Percentiles rank a stretch among this genome's conserved stretches.
Evolutionary conservation across 2,329 filamentous ascomycete genomes (phyloP).

Genomic region (Pseudocercospora ulei): DNA sequence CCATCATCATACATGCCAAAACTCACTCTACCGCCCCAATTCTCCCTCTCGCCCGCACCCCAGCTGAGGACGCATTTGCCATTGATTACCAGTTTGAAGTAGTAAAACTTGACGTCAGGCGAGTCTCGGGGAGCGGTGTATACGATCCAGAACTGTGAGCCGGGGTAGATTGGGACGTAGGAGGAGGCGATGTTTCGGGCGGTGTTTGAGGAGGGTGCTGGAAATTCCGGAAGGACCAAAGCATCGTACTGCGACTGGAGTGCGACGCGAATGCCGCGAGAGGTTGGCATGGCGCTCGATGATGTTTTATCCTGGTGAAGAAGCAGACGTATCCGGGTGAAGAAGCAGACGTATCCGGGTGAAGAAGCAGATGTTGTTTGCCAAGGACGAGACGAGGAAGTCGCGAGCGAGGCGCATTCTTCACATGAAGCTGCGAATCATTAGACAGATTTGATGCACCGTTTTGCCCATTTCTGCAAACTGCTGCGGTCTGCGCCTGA

Average conservation of each 20-base stretch:
- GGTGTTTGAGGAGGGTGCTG: constrained; percentile 20
- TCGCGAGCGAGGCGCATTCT: too few species aligned
- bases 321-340: too few species aligned
- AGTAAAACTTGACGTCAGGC: constrained; percentile 28
- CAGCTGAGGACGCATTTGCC: constrained; percentile 38
- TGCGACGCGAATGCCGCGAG: constrained; percentile 35
- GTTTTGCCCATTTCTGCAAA: too few species aligned
- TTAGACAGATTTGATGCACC: too few species aligned
- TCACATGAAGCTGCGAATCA: too few species aligned
- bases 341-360: too few species aligned
- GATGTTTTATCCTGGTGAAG: too few species aligned
- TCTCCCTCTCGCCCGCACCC: constrained; percentile 38
- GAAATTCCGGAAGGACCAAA: constrained; percentile 35
- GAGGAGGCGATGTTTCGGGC: constrained; percentile 1
- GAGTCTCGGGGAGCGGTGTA: constrained; percentile 29
- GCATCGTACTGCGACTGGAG: constrained; percentile 40
- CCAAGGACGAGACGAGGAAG: too few species aligned
- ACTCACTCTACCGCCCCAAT: constrained; percentile 40
- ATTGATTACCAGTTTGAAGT: constrained; percentile 43
- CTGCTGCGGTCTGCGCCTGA: too few species aligned
- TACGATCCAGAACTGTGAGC: constrained; percentile 37
- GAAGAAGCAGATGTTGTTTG: too few species aligned
- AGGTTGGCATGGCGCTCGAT: constrained; percentile 32
- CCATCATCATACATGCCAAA: constrained; percentile 38
- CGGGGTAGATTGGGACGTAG: constrained; percentile 22